A percentile compares a stretch with the other conserved stretches of the same genome.
Evolutionary conservation across 768 basidiomycete species (phyloP).

Genomic region (Amanita phalloides): DNA sequence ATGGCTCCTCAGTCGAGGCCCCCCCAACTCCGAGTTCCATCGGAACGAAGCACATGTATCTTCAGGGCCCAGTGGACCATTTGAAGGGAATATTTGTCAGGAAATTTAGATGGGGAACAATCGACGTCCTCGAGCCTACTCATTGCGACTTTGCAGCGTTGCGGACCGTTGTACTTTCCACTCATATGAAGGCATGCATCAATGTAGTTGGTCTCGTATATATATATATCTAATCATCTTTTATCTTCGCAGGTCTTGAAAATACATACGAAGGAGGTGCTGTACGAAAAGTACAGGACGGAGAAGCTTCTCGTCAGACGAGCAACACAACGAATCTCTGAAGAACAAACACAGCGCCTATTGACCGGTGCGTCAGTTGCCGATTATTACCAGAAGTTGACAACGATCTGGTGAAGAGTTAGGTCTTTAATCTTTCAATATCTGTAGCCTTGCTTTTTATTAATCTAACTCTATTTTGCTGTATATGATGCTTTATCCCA

Average conservation of each 20-base stretch:
- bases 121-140: slow-evolving; percentile 76
- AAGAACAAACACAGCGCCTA: slow-evolving; percentile 61
- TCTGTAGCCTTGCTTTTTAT: neutral
- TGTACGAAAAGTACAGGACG: slow-evolving; percentile 90
- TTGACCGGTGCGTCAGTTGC: slow-evolving; percentile 48
- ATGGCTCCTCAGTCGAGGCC: slow-evolving; percentile 19
- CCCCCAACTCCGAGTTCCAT: slow-evolving; percentile 27
- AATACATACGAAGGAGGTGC: slow-evolving; percentile 72
- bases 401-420: slow-evolving; percentile 7
- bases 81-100: slow-evolving; percentile 68
- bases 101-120: slow-evolving; percentile 80
- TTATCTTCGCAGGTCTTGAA: slow-evolving; percentile 54
- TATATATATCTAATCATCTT: neutral
- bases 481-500: neutral
- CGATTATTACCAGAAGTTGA: neutral
- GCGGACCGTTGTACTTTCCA: slow-evolving; percentile 74
- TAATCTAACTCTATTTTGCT: neutral
- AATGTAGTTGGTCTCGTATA: neutral
- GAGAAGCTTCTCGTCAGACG: slow-evolving; percentile 84
- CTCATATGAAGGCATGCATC: slow-evolving; percentile 58
- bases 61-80: slow-evolving; percentile 51
- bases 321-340: slow-evolving; percentile 69
- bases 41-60: slow-evolving; percentile 27
- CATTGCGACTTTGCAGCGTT: slow-evolving; percentile 87
- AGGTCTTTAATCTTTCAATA: slow-evolving; percentile 9